A percentile compares a stretch with the other conserved stretches of the same genome.
Evolutionary conservation across 495 filamentous ascomycete species (phyloP).

Genomic region (Friedmanniomyces endolithicus): DNA sequence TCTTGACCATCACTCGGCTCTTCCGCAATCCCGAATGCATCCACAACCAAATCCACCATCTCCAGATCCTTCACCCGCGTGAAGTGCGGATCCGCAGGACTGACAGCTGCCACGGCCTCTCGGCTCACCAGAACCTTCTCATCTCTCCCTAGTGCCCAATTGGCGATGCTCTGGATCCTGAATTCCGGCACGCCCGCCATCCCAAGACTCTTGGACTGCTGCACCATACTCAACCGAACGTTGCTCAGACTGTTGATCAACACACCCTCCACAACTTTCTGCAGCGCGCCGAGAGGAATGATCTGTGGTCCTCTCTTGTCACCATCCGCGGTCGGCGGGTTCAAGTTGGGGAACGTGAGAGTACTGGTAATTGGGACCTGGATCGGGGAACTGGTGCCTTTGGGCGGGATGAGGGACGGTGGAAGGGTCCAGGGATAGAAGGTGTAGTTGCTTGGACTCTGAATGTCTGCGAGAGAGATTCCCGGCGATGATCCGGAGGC

Average conservation of each 20-base stretch:
- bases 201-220: constrained; percentile 35
- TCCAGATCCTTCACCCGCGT: constrained; percentile 59
- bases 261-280: constrained; percentile 49
- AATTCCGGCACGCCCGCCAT: constrained; percentile 35
- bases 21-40: constrained; percentile 29
- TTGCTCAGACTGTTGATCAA: constrained; percentile 67
- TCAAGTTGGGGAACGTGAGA: constrained; percentile 66
- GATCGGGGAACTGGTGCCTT: constrained; percentile 60
- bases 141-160: constrained; percentile 71
- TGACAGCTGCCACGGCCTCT: constrained; percentile 58
- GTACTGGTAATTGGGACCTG: constrained; percentile 51
- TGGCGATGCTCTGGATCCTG: constrained; percentile 60
- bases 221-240: constrained; percentile 65
- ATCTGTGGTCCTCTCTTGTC: background rate
- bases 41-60: constrained; percentile 58
- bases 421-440: constrained; percentile 92
- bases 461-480: constrained; percentile 45
- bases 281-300: constrained; percentile 14
- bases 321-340: background rate
- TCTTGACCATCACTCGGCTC: background rate
- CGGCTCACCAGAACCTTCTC: constrained; percentile 78
- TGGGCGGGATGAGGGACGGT: constrained; percentile 52
- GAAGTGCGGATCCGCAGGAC: constrained; percentile 69
- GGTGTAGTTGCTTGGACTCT: constrained; percentile 61
- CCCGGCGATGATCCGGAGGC: constrained; percentile 38